Percentiles rank a stretch among this genome's conserved stretches.
Evolutionary conservation across 345 rosid species (phyloP).

Genomic region (Linum lewisii): DNA sequence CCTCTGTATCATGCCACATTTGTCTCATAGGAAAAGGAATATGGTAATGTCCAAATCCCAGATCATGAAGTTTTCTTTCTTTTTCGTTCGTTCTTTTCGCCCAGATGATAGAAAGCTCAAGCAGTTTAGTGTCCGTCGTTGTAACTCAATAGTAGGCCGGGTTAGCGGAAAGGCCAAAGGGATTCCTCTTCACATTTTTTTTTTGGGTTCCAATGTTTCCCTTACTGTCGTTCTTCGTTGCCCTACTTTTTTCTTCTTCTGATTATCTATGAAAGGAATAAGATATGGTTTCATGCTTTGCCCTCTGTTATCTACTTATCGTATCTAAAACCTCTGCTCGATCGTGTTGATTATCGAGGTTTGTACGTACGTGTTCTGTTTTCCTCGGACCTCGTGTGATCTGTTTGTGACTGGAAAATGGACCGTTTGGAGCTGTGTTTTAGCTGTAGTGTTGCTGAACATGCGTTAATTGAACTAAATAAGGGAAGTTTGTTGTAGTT

Average conservation of each 20-base stretch:
- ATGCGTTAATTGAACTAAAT: too few species aligned
- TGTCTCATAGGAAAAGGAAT: slow-evolving; percentile 41
- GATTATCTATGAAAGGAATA: slow-evolving; percentile 19
- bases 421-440: too few species aligned
- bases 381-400: too few species aligned
- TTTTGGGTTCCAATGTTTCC: slow-evolving; percentile 5
- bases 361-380: too few species aligned
- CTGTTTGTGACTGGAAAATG: too few species aligned
- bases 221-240: not conserved
- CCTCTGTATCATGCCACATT: slow-evolving; percentile 37
- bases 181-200: slow-evolving; percentile 14
- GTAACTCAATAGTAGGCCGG: slow-evolving; percentile 24
- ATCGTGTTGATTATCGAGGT: too few species aligned
- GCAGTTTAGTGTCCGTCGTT: slow-evolving; percentile 17
- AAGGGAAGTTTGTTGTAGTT: too few species aligned
- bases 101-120: slow-evolving; percentile 26
- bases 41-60: slow-evolving; percentile 24
- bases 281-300: slow-evolving; percentile 5
- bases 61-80: slow-evolving; percentile 5
- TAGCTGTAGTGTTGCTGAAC: too few species aligned
- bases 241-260: not conserved
- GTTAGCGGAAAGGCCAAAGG: slow-evolving; percentile 22
- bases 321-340: too few species aligned
- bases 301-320: too few species aligned
- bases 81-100: slow-evolving; percentile 1